Base-by-base conservation (phyloP, 805 yeast genomes). In the Saccharomyces paradoxus region DNA sequence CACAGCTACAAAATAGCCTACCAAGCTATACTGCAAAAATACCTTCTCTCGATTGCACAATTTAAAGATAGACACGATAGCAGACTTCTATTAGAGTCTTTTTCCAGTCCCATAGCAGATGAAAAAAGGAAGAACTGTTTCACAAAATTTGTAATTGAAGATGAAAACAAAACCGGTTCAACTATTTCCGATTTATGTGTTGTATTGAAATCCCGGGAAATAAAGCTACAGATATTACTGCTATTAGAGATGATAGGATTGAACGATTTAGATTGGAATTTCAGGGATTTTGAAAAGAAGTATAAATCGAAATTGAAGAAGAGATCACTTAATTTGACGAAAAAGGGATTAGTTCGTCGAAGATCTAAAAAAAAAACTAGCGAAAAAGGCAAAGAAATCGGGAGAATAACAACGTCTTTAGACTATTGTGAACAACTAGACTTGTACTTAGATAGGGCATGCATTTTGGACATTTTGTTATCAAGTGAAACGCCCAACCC, bases 141-240 rank as follows among this genome's bases (percentile, higher is more conserved):
- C 4, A 49, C 50, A 26, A 58, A 56, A 47, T 58, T 55, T 22
- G 48, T 47, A 24, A 28, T 55, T 5, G 44, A 21, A 31, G 53
- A 29, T 12, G 52, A 26, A 31, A 50, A 49, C 14, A 31, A 52
- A 2, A 46, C 46, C 17, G 61, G 58, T 7, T 69, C 68, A 27
- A 58, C 63, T 8, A 46, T 70, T 1, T 61, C 60, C 1, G 71
- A 67, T 14, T 56, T 77, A 1, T 61, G 72, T 2, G 63, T 70
- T 41, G 73, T 75, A 41, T 68, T 81, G 55, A 82, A 81, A 57
- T 70, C 78, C 2, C 68, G 85, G 37, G 86, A 82, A 58, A 78
- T 83, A 1, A 84, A 81, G 57, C 62, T 82, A 31, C 86, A 82
- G 60, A 69, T 81, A 0, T 59, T 82, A 1, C 56, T 81, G 0